Percentiles rank a stretch among this genome's conserved stretches.
Conservation (phyloP, 2,329 filamentous ascomycete genomes). For the Bipolaris gigantea region DNA sequence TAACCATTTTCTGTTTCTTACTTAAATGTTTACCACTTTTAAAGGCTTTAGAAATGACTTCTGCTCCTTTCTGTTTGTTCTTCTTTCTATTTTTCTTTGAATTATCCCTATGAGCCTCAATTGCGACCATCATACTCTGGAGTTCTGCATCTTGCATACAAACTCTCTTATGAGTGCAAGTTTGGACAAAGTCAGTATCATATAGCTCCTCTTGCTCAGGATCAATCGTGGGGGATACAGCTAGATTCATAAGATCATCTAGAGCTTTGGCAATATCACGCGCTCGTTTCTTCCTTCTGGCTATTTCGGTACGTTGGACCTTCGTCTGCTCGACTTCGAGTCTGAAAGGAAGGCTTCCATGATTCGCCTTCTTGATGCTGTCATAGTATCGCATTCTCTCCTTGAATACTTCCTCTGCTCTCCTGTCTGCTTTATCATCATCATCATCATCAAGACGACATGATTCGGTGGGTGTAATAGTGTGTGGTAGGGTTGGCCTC, state of each 20-base stretch:
- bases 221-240: conserved; percentile 16
- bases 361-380: conserved; percentile 16
- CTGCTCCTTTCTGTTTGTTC: conserved; percentile 9
- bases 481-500: neutral
- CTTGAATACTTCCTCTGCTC: conserved; percentile 20
- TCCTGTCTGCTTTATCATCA: conserved; percentile 12
- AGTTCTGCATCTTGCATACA: conserved; percentile 35
- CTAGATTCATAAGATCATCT: conserved; percentile 10
- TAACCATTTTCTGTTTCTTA: conserved; percentile 23
- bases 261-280: conserved; percentile 17
- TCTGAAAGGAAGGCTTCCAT: conserved; percentile 24
- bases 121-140: conserved; percentile 32
- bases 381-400: conserved; percentile 28
- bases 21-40: conserved; percentile 12
- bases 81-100: conserved; percentile 32
- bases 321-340: conserved; percentile 38
- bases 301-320: conserved; percentile 24
- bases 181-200: conserved; percentile 12
- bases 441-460: conserved; percentile 7
- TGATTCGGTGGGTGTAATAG: conserved; percentile 10
- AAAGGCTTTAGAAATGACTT: neutral
- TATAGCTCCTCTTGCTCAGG: conserved; percentile 10
- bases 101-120: conserved; percentile 27
- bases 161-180: neutral
- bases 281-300: conserved; percentile 18